Percentiles rank a stretch among this genome's conserved stretches.
phyloP scores from a whole-genome alignment of 192 early-diverging fungal species.

The Backusella sp. region DNA sequence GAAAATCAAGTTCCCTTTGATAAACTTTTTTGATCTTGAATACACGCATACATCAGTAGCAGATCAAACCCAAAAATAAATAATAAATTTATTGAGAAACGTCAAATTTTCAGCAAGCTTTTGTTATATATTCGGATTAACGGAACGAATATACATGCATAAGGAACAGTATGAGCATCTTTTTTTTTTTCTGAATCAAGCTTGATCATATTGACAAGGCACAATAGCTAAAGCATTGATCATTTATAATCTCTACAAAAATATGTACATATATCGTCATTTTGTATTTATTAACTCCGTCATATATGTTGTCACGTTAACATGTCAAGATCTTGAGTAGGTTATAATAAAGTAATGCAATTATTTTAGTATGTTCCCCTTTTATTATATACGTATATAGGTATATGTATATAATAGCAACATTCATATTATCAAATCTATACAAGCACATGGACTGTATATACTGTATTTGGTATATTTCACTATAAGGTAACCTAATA shows the following conservation, averaged over 20 bases:
- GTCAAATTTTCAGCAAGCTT: neutral
- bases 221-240: neutral
- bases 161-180: neutral
- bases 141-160: neutral
- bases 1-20: neutral
- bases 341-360: neutral
- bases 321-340: conserved; percentile 7
- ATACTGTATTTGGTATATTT: too few relatives aligned
- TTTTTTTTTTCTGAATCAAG: neutral
- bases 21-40: neutral
- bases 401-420: neutral
- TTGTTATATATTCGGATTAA: neutral
- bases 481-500: too few relatives aligned
- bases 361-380: neutral
- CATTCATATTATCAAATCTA: neutral
- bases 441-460: neutral
- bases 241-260: neutral
- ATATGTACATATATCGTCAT: neutral
- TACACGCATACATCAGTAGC: neutral
- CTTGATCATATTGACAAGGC: neutral
- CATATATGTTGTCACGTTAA: neutral
- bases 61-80: neutral
- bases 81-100: neutral
- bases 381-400: neutral
- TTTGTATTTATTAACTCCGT: neutral